Percentiles rank a stretch among this genome's conserved stretches.
Evolutionary conservation across 176 grass and related monocot species (phyloP).

Genomic region (Musa troglodytarum): DNA sequence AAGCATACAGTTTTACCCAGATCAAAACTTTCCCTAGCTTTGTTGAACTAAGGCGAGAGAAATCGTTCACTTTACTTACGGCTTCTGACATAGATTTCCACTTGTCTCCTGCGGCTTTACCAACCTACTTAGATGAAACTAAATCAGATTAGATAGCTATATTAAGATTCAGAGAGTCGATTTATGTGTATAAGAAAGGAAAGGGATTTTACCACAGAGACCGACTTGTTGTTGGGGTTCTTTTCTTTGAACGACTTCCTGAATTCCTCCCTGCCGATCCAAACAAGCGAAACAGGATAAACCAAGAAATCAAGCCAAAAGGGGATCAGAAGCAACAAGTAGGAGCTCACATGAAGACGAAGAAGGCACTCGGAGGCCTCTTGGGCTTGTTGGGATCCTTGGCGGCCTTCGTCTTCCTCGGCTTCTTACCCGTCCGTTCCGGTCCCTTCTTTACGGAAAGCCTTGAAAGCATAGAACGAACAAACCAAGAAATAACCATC

Average conservation of each 20-base stretch:
- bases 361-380: constrained; percentile 22
- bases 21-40: neutral
- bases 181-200: too few relatives aligned
- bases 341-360: constrained; percentile 19
- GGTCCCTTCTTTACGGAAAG: constrained; percentile 5
- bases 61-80: constrained; percentile 19
- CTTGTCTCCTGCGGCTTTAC: constrained; percentile 84
- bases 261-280: constrained; percentile 13
- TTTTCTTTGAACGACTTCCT: constrained; percentile 21
- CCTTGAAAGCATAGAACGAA: neutral
- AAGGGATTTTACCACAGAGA: constrained; percentile 11
- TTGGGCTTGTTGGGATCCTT: constrained; percentile 30
- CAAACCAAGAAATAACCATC: neutral
- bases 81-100: constrained; percentile 79
- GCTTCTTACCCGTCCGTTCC: neutral
- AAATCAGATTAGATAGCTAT: neutral
- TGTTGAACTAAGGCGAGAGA: neutral
- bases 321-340: neutral
- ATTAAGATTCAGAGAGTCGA: neutral
- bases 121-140: constrained; percentile 38
- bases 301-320: neutral
- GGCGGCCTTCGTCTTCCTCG: constrained; percentile 2
- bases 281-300: neutral
- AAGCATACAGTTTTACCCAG: neutral
- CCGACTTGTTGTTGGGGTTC: constrained; percentile 18